Percentiles rank a stretch among this genome's conserved stretches.
Conservation (phyloP, 306 rosid species). For the Ceratonia siliqua region DNA sequence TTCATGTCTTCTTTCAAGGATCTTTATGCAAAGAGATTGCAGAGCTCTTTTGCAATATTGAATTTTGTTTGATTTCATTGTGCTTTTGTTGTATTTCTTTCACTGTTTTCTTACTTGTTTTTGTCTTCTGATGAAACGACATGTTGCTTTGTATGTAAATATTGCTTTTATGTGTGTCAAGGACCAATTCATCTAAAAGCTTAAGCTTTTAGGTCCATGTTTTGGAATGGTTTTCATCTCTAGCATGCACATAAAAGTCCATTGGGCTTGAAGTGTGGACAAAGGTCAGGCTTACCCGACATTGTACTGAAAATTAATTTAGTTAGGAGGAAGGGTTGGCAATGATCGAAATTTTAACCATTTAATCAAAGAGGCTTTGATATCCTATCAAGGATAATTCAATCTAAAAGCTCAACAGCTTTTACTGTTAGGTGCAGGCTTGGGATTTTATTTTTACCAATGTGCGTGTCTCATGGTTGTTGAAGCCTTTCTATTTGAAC, state of each 20-base stretch:
- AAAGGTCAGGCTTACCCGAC: not conserved
- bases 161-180: too few relatives aligned
- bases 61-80: too few relatives aligned
- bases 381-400: not conserved
- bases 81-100: too few relatives aligned
- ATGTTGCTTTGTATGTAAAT: not conserved
- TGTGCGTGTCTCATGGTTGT: conserved; percentile 2
- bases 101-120: too few relatives aligned
- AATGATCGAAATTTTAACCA: not conserved
- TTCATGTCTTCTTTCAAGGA: not conserved
- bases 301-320: not conserved
- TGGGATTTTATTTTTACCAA: not conserved
- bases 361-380: not conserved
- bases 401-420: not conserved
- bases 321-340: not conserved
- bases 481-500: conserved; percentile 12
- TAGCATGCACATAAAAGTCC: too few relatives aligned
- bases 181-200: not conserved
- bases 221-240: too few relatives aligned
- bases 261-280: not conserved
- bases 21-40: too few relatives aligned
- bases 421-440: not conserved
- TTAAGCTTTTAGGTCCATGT: not conserved
- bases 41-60: too few relatives aligned
- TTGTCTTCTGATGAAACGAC: not conserved